These are phyloP conservation scores for Mycena albidolilacea DNA, from an alignment of 768 basidiomycete genomes.

Conservation along the genomic window DNA sequence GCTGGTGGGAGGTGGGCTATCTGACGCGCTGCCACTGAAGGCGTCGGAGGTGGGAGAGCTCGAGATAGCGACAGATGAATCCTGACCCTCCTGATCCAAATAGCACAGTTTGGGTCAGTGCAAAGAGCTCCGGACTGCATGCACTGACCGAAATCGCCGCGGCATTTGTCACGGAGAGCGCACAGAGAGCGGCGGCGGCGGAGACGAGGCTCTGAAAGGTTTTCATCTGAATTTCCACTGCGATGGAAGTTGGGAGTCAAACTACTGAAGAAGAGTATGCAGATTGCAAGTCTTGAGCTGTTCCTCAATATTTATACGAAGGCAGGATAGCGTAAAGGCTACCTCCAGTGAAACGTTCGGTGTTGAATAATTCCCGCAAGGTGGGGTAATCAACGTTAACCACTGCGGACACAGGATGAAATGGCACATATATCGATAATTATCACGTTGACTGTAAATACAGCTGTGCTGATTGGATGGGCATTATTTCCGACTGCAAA, in stretches of 20 bases:
- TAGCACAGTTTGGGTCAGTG: no score
- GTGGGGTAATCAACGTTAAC: background rate
- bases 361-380: background rate
- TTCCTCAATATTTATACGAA: background rate
- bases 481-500: background rate
- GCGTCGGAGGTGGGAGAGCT: no score
- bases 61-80: background rate
- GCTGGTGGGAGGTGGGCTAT: background rate
- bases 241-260: background rate
- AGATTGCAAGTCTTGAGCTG: background rate
- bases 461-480: background rate
- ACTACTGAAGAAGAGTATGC: background rate
- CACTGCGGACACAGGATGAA: background rate
- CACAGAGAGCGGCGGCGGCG: conserved; percentile 6
- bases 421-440: background rate
- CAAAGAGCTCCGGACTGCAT: background rate
- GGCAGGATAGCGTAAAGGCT: background rate
- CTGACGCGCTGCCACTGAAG: background rate
- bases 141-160: conserved; percentile 1
- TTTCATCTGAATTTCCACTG: conserved; percentile 5
- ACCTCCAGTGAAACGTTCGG: background rate
- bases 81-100: background rate
- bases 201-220: conserved; percentile 7
- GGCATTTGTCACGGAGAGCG: background rate
- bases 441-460: background rate